Base-by-base conservation (phyloP, 768 basidiomycete species). In the Neoboletus subvelutipes region DNA sequence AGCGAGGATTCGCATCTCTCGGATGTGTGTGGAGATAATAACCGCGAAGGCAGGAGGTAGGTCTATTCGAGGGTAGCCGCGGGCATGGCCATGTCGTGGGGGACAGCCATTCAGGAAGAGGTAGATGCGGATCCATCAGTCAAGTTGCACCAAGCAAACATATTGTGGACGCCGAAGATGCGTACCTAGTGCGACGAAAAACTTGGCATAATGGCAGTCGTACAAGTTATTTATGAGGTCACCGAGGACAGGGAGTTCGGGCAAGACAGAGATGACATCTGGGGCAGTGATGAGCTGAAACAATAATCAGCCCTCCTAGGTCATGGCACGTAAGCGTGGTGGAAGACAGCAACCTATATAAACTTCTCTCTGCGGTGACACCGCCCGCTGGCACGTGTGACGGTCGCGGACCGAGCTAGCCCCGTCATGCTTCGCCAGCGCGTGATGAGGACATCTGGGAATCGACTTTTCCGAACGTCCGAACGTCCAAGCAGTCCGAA, bases 1-100 rank as follows among this genome's bases (percentile, higher is more conserved):
- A 1, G 95, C 94, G 20, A 90, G 84, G 61, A 98, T 94, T 34
- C 97, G 87, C 92, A 98, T 94, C 73, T 98, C 96, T 56, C 96
- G 88, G 31, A 94, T 81, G 92, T 81, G 70, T 98, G 97, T 0
- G 88, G 90, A 2, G 86, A 81, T 46, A 98, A 83, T 56, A 94
- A 75, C 41, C 92, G 90, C 3, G 91, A 94, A 13, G 94, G 88
- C n/a, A 93, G 74, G 60, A 98, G 86, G 66, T 90, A 84, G 1
- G 82, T 83, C 73, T 94, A 87, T 73, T 98, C 95, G 54, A 98
- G 87, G 15, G 87, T 87, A 18, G 94, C 94, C 92, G 64, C 56
- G 45, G 50, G 48, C 13, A 31, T 40, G 52, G 37, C 20, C 50
- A 45, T 4, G 39, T 33, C n/a, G 56, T 39, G 49, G 33, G 20